Base-by-base conservation (phyloP, 441 rosid species). In the Populus hybrid region DNA sequence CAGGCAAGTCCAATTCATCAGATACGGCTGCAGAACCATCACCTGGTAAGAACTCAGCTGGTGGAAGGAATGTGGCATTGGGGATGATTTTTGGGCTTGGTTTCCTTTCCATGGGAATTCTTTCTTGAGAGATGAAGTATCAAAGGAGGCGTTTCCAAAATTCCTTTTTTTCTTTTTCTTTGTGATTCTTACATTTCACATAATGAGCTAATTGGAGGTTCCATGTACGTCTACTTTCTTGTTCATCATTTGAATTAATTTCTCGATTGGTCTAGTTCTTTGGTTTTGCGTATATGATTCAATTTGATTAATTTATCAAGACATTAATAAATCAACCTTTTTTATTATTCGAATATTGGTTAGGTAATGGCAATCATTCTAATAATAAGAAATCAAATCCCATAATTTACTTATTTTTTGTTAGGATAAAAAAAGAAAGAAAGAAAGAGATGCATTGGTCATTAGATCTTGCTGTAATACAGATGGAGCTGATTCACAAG, bases 21-120 rank as follows among this genome's bases (percentile, higher is more conserved):
- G 68, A 12, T 1, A 76, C 36, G 69, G 77, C 88, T 6, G 36
- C 81, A 6, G 78, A 79, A n/a, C 82, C 82, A 10, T 34, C 87
- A 46, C 2, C 89, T 0, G 72, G 72, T 10, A 65, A 57, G 21
- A 74, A 71, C 28, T 74, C 78, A 32, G 78, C 86, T 28, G 67
- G 85, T 40, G 76, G 69, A 53, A 79, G 79, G 82, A 85, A 69
- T 46, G 23, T 59, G 74, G 86, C 87, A 18, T 70, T 86, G n/a
- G 82, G 88, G 10, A 67, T 85, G 75, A 85, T 85, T 70, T 50
- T 77, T 69, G 92, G 89, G 76, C 75, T 86, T 21, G 84, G 75
- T 21, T 66, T 85, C 34, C 14, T 84, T 53, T 86, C 86, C 88
- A 74, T 85, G 82, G 89, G 83, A 35, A 38, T 81, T 66, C 30